Evolutionary conservation across 192 early-diverging fungal genomes (phyloP), one percentile per base, ranked within the genome.

Genomic region (Backusella psychrophila): DNA sequence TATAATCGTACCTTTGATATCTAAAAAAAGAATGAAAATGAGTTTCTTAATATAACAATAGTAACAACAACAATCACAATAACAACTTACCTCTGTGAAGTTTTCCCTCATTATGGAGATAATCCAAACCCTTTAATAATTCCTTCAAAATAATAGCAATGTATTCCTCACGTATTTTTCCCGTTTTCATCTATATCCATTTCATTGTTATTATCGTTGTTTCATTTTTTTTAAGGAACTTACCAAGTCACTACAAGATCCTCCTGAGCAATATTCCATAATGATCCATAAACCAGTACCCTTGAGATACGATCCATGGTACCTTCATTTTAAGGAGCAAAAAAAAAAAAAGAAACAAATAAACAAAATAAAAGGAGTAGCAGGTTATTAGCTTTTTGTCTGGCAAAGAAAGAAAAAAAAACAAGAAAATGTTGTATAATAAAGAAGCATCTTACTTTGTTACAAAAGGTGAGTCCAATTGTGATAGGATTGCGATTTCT

Each of bases 191-290:
- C 93, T 96, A 80, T 42, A 7, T 26, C 53, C 35, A 31, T 46
- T 44, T 44, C 33, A 52, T 52, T 6, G 29, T 41, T 35, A 75
- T 17, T 17, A 41, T 39, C 9, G 11, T 41, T 4, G 23, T 8
- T 34, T 33, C 59, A 6, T 12, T 49, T 49, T 12, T 49, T 49
- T 49, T 49, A 59, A 11, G 23, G 12, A 6, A 67, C 75, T 53
- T 87, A 96, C 93, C 77, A 99, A 85, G 79, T 99, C 96, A 26
- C 92, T 89, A 76, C 96, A 97, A 9, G 95, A 97, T 23, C 98
- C 97, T 35, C 98, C 98, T 38, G 89, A 92, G 79, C 96, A 97
- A 79, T 93, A 97, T 85, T 97, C 96, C 96, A 98, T 99, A n/a
- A 97, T 92, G 36, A 99, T 98, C 96, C 96, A 99, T 65, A 99